These are phyloP conservation scores for Phytophthora lateralis DNA, from an alignment of 352 stramenopile genomes.

Conservation along the genomic window DNA sequence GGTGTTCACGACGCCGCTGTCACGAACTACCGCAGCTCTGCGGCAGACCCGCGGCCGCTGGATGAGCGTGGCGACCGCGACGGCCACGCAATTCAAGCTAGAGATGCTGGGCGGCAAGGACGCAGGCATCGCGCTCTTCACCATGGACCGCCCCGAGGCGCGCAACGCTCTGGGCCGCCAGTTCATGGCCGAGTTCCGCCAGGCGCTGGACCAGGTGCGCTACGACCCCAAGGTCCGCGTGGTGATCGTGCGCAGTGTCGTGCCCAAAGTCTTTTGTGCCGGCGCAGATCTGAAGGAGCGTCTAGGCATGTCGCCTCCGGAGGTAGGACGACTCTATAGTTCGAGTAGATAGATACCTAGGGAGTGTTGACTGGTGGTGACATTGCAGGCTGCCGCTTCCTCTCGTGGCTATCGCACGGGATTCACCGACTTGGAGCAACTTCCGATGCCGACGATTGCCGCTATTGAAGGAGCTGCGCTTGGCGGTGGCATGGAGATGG, in stretches of 20 bases:
- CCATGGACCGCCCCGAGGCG: constrained; percentile 72
- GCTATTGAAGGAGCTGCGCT: constrained; percentile 92
- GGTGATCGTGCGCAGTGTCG: constrained; percentile 76
- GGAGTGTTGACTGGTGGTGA: constrained; percentile 3
- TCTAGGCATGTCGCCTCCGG: constrained; percentile 81
- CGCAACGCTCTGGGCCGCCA: constrained; percentile 81
- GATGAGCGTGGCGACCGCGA: constrained; percentile 20
- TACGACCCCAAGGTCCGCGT: constrained; percentile 77
- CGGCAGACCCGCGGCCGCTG: neutral
- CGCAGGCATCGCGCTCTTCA: constrained; percentile 73
- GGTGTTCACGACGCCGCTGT: constrained; percentile 13
- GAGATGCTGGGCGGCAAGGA: constrained; percentile 63
- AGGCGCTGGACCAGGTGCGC: constrained; percentile 68
- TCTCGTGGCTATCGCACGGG: constrained; percentile 72
- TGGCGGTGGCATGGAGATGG: constrained; percentile 92
- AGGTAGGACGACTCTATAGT: constrained; percentile 48
- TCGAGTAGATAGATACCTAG: too few species aligned
- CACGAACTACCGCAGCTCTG: neutral
- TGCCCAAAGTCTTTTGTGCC: constrained; percentile 89
- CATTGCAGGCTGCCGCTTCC: constrained; percentile 29
- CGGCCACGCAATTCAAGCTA: constrained; percentile 57
- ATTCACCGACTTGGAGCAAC: constrained; percentile 86
- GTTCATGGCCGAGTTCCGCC: constrained; percentile 82
- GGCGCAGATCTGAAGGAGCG: constrained; percentile 92
- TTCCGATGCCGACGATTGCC: constrained; percentile 93